These are phyloP conservation scores for Penicillium ucsense DNA, from an alignment of 495 filamentous ascomycete species.

Conservation along the genomic window DNA sequence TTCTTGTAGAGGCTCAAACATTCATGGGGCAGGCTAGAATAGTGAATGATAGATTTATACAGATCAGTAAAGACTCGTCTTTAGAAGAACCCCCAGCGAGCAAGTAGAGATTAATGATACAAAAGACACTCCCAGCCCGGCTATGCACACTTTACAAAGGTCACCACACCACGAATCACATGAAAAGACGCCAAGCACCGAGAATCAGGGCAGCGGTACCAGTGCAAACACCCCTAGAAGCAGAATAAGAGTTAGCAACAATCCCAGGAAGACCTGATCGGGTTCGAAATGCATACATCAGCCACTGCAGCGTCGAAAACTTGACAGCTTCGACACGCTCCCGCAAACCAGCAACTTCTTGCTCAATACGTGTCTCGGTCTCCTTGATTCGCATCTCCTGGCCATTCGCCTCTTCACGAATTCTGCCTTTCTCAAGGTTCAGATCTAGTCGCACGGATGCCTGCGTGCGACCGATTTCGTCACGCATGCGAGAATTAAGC, in stretches of 20 bases:
- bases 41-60: background rate
- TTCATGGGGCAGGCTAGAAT: no score
- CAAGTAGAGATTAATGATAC: slow-evolving; percentile 8
- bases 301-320: slow-evolving; percentile 94
- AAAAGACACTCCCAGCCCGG: slow-evolving; percentile 9
- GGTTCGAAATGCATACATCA: slow-evolving; percentile 50
- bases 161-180: slow-evolving; percentile 25
- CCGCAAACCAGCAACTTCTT: slow-evolving; percentile 83
- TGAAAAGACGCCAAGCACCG: slow-evolving; percentile 90
- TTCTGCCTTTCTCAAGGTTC: slow-evolving; percentile 94
- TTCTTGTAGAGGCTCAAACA: no score
- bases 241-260: slow-evolving; percentile 17
- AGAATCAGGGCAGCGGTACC: slow-evolving; percentile 85
- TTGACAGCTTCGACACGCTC: slow-evolving; percentile 95
- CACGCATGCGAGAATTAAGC: slow-evolving; percentile 74
- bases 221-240: slow-evolving; percentile 73
- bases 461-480: slow-evolving; percentile 91
- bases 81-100: slow-evolving; percentile 1
- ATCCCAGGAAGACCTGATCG: background rate
- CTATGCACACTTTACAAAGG: slow-evolving; percentile 9
- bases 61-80: background rate
- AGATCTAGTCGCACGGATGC: slow-evolving; percentile 84
- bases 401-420: slow-evolving; percentile 91
- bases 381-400: slow-evolving; percentile 99
- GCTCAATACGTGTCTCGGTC: slow-evolving; percentile 96